A percentile compares a stretch with the other conserved stretches of the same genome.
Evolutionary conservation across 1,139 yeast species (phyloP).

Genomic region (Scheffersomyces quercinus): DNA sequence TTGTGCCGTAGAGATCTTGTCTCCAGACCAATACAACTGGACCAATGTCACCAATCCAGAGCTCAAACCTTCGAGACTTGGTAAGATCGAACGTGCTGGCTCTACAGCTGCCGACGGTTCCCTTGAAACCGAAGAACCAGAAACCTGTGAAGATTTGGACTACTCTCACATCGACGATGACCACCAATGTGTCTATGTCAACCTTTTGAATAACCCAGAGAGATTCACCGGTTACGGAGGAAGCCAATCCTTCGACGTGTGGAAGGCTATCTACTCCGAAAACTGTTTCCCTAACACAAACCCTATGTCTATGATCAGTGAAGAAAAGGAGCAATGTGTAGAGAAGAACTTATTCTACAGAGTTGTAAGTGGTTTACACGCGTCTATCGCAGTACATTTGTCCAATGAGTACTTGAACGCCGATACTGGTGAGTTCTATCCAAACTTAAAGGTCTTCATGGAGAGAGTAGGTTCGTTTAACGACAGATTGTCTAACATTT

Average conservation of each 20-base stretch:
- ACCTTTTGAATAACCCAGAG: conserved; percentile 87
- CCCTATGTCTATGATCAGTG: conserved; percentile 36
- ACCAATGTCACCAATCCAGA: conserved; percentile 62
- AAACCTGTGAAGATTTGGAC: conserved; percentile 40
- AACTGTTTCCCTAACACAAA: conserved; percentile 73
- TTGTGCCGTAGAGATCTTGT: conserved; percentile 83
- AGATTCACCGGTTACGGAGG: conserved; percentile 97
- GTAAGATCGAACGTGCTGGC: conserved; percentile 37
- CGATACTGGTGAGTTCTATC: conserved; percentile 76
- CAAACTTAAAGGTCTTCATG: conserved; percentile 81
- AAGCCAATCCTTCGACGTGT: conserved; percentile 83
- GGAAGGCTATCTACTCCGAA: conserved; percentile 91
- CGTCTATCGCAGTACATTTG: conserved; percentile 91
- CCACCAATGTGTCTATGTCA: conserved; percentile 73
- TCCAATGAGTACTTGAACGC: conserved; percentile 81
- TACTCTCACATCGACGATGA: conserved; percentile 66
- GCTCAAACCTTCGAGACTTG: conserved; percentile 74
- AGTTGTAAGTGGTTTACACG: conserved; percentile 90
- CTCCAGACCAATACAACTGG: conserved; percentile 54
- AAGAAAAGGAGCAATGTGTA: conserved; percentile 57
- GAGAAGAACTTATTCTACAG: conserved; percentile 90
- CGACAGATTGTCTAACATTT: conserved; percentile 85
- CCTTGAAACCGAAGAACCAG: conserved; percentile 28
- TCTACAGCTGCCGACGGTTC: conserved; percentile 16
- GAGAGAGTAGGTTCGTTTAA: conserved; percentile 86